Evolutionary conservation across 345 rosid genomes (phyloP), one percentile per base, ranked within the genome.

Genomic region (Citrus maxima): DNA sequence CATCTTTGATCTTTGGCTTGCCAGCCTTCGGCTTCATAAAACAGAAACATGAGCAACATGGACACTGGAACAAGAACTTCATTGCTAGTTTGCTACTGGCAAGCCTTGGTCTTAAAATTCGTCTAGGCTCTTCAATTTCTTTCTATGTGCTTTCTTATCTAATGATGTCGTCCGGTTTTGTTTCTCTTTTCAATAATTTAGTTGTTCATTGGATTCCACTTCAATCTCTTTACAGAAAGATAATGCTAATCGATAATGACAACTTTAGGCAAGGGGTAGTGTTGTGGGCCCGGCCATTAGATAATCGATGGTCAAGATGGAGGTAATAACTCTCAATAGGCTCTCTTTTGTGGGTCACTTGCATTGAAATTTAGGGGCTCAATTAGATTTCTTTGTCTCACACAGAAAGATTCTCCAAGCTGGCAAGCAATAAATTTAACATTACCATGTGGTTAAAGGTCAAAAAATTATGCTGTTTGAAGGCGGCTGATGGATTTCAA

Each of bases 41-140:
- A 87, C 95, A 93, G 87, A 93, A 93, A 81, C 97, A 93, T 14
- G 95, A 88, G 56, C 97, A 93, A 51, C 97, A 89, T 66, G 97
- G 97, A 51, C 95, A 93, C 78, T 93, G 97, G 69, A 91, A 93
- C 90, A 93, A 88, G 90, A 93, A 93, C 91, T 93, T 93, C 97
- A 93, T 93, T 82, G 32, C 73, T 73, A 66, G 30, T n/a, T 93
- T 82, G 37, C 75, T 71, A 66, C 35, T n/a, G 22, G 40, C 69
- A 77, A 75, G 69, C 82, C 74, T 68, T 38, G 73, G 18, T 49
- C 74, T 68, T 61, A 22, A 59, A 21, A 55, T 54, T 14, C 6
- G 1, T 55, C 58, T 21, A 19, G 25, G 70, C 79, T 77, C 72
- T 74, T 7, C 75, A 28, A 13, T 42, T 13, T 42, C 78, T 77